A percentile compares a stretch with the other conserved stretches of the same genome.
phyloP scores from a whole-genome alignment of 2,329 filamentous ascomycete genomes.

The Ophiostoma himal-ulmi region DNA sequence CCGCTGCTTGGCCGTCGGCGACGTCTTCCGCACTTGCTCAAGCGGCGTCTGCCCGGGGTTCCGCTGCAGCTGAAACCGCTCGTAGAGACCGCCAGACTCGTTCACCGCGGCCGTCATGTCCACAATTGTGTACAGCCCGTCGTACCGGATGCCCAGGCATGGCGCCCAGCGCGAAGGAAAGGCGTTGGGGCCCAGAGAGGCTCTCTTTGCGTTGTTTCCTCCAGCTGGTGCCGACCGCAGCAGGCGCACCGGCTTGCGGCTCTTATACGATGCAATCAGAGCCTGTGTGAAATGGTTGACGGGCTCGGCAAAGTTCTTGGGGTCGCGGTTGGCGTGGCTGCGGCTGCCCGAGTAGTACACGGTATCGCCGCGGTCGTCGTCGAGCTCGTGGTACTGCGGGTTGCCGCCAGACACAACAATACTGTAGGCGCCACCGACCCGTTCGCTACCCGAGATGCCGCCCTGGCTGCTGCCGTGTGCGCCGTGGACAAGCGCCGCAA shows the following conservation, averaged over 20 bases:
- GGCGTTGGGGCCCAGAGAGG: background rate
- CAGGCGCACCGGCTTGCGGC: slow-evolving; percentile 30
- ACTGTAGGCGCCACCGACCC: slow-evolving; percentile 44
- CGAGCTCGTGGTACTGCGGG: slow-evolving; percentile 27
- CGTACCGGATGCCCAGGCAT: slow-evolving; percentile 33
- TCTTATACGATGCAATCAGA: slow-evolving; percentile 26
- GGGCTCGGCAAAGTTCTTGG: background rate
- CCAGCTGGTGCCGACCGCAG: slow-evolving; percentile 28
- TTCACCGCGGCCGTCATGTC: slow-evolving; percentile 18
- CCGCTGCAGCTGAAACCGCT: slow-evolving; percentile 28
- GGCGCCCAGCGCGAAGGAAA: slow-evolving; percentile 25
- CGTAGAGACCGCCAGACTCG: slow-evolving; percentile 26
- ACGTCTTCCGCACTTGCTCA: slow-evolving; percentile 18
- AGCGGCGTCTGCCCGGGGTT: slow-evolving; percentile 25
- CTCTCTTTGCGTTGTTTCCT: background rate
- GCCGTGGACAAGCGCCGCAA: slow-evolving; percentile 46
- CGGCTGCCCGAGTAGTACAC: slow-evolving; percentile 31
- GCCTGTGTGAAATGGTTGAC: slow-evolving; percentile 24
- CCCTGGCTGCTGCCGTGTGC: slow-evolving; percentile 46
- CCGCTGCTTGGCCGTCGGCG: slow-evolving; percentile 24
- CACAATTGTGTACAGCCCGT: slow-evolving; percentile 34
- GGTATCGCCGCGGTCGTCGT: slow-evolving; percentile 28
- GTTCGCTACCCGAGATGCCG: slow-evolving; percentile 45
- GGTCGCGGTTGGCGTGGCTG: slow-evolving; percentile 25
- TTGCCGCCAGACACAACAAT: slow-evolving; percentile 41